phyloP scores from a whole-genome alignment of 768 basidiomycete species.

The Rhodotorula kratochvilovae region DNA sequence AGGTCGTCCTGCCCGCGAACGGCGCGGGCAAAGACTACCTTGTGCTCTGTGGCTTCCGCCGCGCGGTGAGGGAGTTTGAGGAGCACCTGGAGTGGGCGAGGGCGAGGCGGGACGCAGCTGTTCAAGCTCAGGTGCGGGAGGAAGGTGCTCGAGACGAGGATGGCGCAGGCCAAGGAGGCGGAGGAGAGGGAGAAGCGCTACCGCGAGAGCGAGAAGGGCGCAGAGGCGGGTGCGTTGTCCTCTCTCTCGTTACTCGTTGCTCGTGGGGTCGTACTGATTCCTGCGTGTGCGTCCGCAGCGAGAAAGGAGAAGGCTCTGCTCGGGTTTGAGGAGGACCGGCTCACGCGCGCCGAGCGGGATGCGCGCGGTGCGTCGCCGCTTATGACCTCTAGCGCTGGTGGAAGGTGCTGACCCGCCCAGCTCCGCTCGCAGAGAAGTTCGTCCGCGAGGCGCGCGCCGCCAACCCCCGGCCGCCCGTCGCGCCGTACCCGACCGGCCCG shows the following conservation, averaged over 20 bases:
- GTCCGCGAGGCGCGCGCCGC: slow-evolving; percentile 16
- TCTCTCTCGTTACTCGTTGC: background rate
- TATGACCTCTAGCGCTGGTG: no score
- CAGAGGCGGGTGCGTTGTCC: slow-evolving; percentile 16
- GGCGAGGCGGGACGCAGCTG: slow-evolving; percentile 13
- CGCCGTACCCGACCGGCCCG: background rate
- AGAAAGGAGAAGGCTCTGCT: slow-evolving; percentile 26
- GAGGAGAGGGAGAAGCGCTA: slow-evolving; percentile 31
- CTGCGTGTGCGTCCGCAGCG: background rate
- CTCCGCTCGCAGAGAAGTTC: slow-evolving; percentile 2
- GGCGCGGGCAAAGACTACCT: slow-evolving; percentile 22
- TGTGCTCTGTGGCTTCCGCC: slow-evolving; percentile 6
- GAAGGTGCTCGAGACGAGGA: slow-evolving; percentile 9
- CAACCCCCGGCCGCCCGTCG: background rate
- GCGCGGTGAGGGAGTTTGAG: slow-evolving; percentile 14
- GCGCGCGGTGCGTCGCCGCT: slow-evolving; percentile 19
- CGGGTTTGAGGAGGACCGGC: slow-evolving; percentile 31
- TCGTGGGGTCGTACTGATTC: no score
- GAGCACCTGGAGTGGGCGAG: slow-evolving; percentile 14
- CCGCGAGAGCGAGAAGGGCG: slow-evolving; percentile 28
- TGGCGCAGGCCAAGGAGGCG: slow-evolving; percentile 19
- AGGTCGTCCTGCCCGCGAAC: slow-evolving; percentile 12
- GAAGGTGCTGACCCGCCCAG: no score
- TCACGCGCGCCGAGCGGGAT: slow-evolving; percentile 17
- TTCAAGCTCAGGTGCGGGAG: slow-evolving; percentile 16